Evolutionary conservation across 78 protist species (phyloP), one percentile per base, ranked within the genome.

Genomic region (Chrysochromulina parva): DNA sequence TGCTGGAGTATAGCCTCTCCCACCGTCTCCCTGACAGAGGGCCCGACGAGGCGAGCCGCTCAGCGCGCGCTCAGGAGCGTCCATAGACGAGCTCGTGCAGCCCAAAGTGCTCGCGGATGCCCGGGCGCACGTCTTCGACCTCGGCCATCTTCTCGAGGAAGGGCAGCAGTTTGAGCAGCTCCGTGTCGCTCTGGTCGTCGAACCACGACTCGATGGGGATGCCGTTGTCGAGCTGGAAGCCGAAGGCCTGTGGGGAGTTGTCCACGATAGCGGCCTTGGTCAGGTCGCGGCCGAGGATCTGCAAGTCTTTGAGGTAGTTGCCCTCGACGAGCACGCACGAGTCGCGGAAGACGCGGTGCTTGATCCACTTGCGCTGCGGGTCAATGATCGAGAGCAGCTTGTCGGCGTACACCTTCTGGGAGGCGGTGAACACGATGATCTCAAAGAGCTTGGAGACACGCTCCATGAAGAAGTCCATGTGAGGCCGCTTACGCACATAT

Each of bases 231-330:
- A 96, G 96, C 90, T 96, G 98, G 88, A 88, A 95, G 22, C 95
- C 95, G 81, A 94, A 98, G 0, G 98, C 97, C 48, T 94, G 96
- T 9, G 99, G 99, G 38, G 96, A 91, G 74, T 98, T 98, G 91
- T 98, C 99, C 50, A 98, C 90, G 26, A 98, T 93, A 47, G 93
- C 80, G 4, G 90, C 89, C n/a, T 67, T 80, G 47, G 87, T 13
- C 16, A 98, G 76, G 58, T 96, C 97, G 24, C 98, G 93, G 1
- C 96, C 98, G 16, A 98, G 76, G 38, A 95, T 60, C 9, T 91
- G n/a, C 57, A 98, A 90, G 89, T 98, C 98, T 89, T 98, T 98
- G 74, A 98, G 66, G 76, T 93, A 97, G 91, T 90, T 95, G 53
- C 98, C 97, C 38, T 92, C 92, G 17, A 95, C 92, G 53, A 76